Evolutionary conservation across 495 filamentous ascomycete genomes (phyloP), one percentile per base, ranked within the genome.

Genomic region (Penicillium egyptiacum): DNA sequence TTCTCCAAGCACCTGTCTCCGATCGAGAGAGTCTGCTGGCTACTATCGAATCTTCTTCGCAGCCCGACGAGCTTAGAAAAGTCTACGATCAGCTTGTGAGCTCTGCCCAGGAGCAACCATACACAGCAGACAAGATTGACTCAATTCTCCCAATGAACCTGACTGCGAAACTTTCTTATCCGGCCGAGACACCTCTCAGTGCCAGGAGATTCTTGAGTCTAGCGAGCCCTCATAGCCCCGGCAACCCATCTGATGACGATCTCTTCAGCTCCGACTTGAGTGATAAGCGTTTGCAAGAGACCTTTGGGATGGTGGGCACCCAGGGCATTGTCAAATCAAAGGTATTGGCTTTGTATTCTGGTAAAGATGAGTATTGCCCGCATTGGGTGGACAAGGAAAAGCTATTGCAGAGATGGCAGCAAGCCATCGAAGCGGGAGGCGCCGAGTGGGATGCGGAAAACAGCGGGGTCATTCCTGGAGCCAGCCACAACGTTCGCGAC

Each of bases 211-310:
- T 88, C 80, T 66, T 84, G 26, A 83, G 84, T 53, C 76, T 97
- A 22, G 80, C 78, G 7, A 85, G 79, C 39, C 77, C 79, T 1
- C 79, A 79, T 25, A 76, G 73, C 45, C 71, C 81, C 26, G 63
- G 84, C 70, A 57, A 69, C 28, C 79, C 75, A 5, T 87, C 89
- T 12, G 86, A 87, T 46, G 93, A 98, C 71, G 94, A 98, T 69
- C 88, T 88, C 59, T 98, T 97, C 74, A 90, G 87, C 56, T 88
- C 88, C 7, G 90, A 93, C 68, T 73, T 96, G 44, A 66, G 70
- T 0, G 86, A 89, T 46, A 70, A 81, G 47, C 70, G 79, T 51
- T 70, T 92, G 42, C 50, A 57, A 43, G 62, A 72, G 42, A 89
- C 81, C 25, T 96, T 94, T 81, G 90, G 89, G 2, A 67, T 49